phyloP scores from a whole-genome alignment of 2,329 filamentous ascomycete species.

The Zymoseptoria ardabiliae region DNA sequence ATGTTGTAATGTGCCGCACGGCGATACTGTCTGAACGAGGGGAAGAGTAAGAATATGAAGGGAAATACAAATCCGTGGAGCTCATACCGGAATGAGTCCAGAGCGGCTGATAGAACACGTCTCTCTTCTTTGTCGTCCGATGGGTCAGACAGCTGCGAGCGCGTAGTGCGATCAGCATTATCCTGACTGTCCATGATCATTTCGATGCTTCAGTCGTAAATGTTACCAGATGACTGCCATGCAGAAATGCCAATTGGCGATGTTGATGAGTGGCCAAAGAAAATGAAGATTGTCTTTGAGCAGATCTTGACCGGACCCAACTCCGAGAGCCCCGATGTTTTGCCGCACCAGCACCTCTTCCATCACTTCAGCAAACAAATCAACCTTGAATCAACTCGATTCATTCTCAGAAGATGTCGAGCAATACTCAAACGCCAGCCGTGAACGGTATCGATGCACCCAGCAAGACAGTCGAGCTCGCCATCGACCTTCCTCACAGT shows the following conservation, averaged over 20 bases:
- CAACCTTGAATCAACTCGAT: not conserved
- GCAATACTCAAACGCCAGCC: slow-evolving; percentile 1
- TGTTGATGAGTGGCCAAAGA: not conserved
- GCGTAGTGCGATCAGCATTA: not conserved
- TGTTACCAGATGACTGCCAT: not conserved
- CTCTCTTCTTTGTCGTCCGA: slow-evolving; percentile 72
- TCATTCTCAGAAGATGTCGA: slow-evolving; percentile 12
- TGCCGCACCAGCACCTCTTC: not conserved
- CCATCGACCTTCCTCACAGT: slow-evolving; percentile 50
- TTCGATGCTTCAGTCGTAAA: not conserved
- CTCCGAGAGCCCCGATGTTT: not conserved
- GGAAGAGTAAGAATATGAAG: slow-evolving; percentile 4
- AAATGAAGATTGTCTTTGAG: not conserved
- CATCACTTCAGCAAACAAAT: not conserved
- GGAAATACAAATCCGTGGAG: slow-evolving; percentile 1
- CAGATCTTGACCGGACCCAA: not conserved
- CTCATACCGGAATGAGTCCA: slow-evolving; percentile 80
- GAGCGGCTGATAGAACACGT: slow-evolving; percentile 67
- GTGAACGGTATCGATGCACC: slow-evolving; percentile 23
- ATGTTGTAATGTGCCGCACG: slow-evolving; percentile 80
- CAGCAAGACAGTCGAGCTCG: slow-evolving; percentile 46
- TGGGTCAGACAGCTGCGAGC: slow-evolving; percentile 47
- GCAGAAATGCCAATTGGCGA: not conserved
- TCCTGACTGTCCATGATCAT: not conserved
- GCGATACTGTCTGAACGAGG: slow-evolving; percentile 51